Base-by-base conservation (phyloP, 1,139 yeast genomes). In the Waltiozyma sp. region DNA sequence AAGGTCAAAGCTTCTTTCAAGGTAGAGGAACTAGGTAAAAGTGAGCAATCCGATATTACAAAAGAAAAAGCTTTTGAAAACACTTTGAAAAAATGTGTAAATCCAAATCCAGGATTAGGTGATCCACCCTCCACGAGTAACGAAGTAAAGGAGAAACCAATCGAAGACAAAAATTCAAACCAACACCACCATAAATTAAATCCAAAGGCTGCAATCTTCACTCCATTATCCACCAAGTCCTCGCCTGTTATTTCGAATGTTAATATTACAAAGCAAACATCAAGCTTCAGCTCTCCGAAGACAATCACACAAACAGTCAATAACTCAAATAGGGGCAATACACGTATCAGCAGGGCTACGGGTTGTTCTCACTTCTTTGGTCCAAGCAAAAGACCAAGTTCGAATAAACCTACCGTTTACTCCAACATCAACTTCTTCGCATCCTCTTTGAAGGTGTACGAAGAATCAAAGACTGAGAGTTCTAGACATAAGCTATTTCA, bases 171-270 rank as follows among this genome's bases (percentile, higher is more conserved):
- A 26, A 14, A 10, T 7, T 10, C 31, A 10, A 26, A 7, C 31
- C 31, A 33, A 15, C 41, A 43, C 14, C 23, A 38, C 5, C 81
- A 80, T 63, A 80, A 77, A 59, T 75, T 81, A 59, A 81, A 80
- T 57, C 84, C 87, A 10, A 75, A 77, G 47, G 85, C 88, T 2
- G 77, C 81, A 6, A 69, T 81, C 0, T 83, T 84, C 55, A 78
- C 84, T 4, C 89, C 91, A 3, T 64, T 74, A 51, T 50, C 63
- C 50, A 40, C 7, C 38, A 28, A 45, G 10, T 47, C 54, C 19
- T 40, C 55, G 5, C 40, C 51, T n/a, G 38, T 45, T 8, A 49
- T 51, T 16, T 53, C 57, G 23, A 41, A 52, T 19, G 50, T 56
- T 10, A 49, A 45, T 24, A 40, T 46, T n/a, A 39, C 55, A 3